A percentile compares a stretch with the other conserved stretches of the same genome.
These are phyloP conservation scores for Terfezia boudieri DNA, from an alignment of 495 filamentous ascomycete genomes.

Conservation along the genomic window DNA sequence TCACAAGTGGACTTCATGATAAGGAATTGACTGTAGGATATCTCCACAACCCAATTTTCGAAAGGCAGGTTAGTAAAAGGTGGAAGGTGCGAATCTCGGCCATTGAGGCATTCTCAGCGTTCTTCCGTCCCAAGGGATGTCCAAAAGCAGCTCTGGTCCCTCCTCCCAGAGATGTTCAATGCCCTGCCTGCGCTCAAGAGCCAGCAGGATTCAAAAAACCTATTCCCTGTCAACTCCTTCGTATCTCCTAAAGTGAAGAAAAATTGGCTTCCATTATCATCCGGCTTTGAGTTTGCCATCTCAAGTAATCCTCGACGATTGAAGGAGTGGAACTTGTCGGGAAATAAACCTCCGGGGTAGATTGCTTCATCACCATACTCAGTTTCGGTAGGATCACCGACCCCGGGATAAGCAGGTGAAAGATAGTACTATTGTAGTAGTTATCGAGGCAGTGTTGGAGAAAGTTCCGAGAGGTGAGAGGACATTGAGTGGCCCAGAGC, in stretches of 20 bases:
- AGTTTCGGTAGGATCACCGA: constrained; percentile 75
- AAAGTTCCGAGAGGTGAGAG: constrained; percentile 81
- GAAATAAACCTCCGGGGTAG: constrained; percentile 64
- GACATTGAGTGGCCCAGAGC: constrained; percentile 82
- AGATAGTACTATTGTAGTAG: constrained; percentile 79
- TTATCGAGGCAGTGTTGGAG: constrained; percentile 83
- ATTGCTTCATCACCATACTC: constrained; percentile 81
- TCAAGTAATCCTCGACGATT: constrained; percentile 77
- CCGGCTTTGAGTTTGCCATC: constrained; percentile 64
- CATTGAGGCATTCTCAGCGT: constrained; percentile 89
- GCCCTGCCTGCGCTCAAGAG: constrained; percentile 85
- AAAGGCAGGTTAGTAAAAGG: constrained; percentile 1
- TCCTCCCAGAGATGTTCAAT: constrained; percentile 76
- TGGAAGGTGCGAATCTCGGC: constrained; percentile 61
- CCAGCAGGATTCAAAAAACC: constrained; percentile 61
- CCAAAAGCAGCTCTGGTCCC: constrained; percentile 62
- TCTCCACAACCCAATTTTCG: neutral
- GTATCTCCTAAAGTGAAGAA: constrained; percentile 77
- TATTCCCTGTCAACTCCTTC: constrained; percentile 65
- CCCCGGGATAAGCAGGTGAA: constrained; percentile 76
- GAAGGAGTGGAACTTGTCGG: constrained; percentile 84
- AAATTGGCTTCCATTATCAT: constrained; percentile 85
- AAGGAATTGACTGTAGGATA: constrained; percentile 46
- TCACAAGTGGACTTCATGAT: constrained; percentile 80
- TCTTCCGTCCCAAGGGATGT: constrained; percentile 76